Base-by-base conservation (phyloP, 257 asterid species). In the Jacaranda copaia region DNA sequence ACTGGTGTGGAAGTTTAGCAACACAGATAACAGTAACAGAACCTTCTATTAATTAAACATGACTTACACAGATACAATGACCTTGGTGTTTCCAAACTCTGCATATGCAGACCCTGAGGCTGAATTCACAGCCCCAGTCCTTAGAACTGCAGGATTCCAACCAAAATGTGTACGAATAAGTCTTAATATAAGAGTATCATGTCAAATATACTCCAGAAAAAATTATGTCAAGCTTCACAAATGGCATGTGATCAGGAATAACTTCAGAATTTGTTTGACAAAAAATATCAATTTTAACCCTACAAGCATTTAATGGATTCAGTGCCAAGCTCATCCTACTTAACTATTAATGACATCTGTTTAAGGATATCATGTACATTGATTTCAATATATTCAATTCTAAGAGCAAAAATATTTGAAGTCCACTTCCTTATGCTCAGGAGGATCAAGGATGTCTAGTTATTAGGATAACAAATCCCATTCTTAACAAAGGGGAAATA, bases 41-140 rank as follows among this genome's bases (percentile, higher is more conserved):
- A 63, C 32, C 3, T 19, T 38, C 70, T 25, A 15, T 36, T 57
- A 19, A 39, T 55, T 16, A 60, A 58, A 59, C 60, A 70, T 19
- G 65, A 84, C 98, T 88, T 86, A 94, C 98, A 96, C 98, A 14
- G 99, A 96, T 61, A 96, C 98, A 75, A 96, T 96, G 81, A 96
- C 97, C 85, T 91, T 96, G 78, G 99, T 93, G 83, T 82, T 91
- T 63, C 98, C 98, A 79, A 96, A 89, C 84, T 96, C 99, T 5
- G 97, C 98, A 85, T 93, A 96, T 70, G 99, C 99, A 61, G 99
- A 96, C 20, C 99, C 99, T 46, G 99, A 89, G 72, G 99, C 98
- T 42, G 97, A 90, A 80, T 83, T 96, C 66, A 90, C 98, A 0
- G 99, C 93, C 56, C 93, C 93, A n/a, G 97, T 91, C 89, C 89